These are phyloP conservation scores for Corrigiola litoralis DNA, from an alignment of 179 eudicot genomes.

Conservation along the genomic window DNA sequence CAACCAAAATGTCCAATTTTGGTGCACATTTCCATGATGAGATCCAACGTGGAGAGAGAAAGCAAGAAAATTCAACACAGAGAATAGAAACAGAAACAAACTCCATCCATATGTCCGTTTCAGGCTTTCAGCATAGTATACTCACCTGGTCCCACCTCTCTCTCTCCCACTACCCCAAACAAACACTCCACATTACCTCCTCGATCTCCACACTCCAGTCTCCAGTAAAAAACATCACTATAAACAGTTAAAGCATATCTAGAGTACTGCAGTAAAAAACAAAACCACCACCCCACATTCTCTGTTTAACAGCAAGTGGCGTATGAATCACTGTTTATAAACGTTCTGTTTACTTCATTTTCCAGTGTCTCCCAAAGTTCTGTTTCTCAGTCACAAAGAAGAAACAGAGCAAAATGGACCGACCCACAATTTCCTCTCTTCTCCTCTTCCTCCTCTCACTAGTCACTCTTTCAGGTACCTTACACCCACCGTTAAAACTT, in stretches of 20 bases:
- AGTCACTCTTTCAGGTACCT: constrained; percentile 24
- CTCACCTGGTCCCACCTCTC: background rate
- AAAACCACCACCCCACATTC: background rate
- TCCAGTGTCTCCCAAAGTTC: too few relatives aligned
- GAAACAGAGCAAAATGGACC: background rate
- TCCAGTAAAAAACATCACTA: background rate
- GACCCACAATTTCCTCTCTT: constrained; percentile 1
- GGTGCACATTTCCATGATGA: background rate
- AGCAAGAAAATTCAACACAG: background rate
- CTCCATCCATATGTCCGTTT: background rate
- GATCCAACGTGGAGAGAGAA: constrained; percentile 4
- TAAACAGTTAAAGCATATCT: too few relatives aligned
- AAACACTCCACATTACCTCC: background rate
- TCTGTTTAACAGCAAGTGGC: background rate
- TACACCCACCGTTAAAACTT: background rate
- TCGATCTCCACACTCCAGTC: background rate
- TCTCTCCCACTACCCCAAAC: background rate
- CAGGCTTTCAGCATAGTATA: background rate
- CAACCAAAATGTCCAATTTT: background rate
- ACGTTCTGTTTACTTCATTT: too few relatives aligned
- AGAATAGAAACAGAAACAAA: background rate
- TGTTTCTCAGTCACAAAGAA: background rate
- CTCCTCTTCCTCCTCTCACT: constrained; percentile 11
- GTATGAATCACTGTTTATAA: too few relatives aligned
- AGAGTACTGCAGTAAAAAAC: too few relatives aligned